Evolutionary conservation across 2,329 filamentous ascomycete species (phyloP).

Genomic region (Neurospora sp.): DNA sequence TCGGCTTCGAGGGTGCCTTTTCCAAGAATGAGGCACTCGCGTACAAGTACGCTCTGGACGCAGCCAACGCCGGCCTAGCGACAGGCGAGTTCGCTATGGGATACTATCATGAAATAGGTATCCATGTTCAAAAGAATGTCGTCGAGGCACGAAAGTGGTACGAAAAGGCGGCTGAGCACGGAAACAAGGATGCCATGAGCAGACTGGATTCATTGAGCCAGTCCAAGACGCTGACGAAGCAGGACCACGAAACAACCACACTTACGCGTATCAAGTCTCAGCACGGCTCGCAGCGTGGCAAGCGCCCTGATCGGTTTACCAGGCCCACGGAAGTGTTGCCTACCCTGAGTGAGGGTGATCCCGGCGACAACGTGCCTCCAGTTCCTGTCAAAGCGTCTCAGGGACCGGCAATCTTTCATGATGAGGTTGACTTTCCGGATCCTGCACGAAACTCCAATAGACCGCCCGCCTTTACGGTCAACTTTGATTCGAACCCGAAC

Average conservation of each 20-base stretch:
- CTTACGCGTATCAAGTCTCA: conserved; percentile 79
- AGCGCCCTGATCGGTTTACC: conserved; percentile 50
- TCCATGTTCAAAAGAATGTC: conserved; percentile 76
- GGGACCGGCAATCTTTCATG: conserved; percentile 28
- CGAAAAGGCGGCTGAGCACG: conserved; percentile 74
- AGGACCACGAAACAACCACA: conserved; percentile 87
- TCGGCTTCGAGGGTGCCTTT: conserved; percentile 85
- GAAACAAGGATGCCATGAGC: conserved; percentile 77
- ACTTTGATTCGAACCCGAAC: conserved; percentile 27
- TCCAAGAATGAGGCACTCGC: conserved; percentile 92
- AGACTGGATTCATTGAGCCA: conserved; percentile 77
- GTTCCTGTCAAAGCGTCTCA: conserved; percentile 19
- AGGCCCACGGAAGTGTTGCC: conserved; percentile 37
- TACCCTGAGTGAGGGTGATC: conserved; percentile 34
- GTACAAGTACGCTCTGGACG: conserved; percentile 81
- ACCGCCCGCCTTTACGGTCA: conserved; percentile 41
- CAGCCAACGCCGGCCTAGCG: conserved; percentile 68
- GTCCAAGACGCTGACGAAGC: conserved; percentile 74
- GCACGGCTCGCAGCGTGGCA: conserved; percentile 58
- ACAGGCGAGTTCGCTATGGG: conserved; percentile 95
- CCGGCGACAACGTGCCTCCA: conserved; percentile 14
- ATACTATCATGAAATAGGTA: conserved; percentile 96
- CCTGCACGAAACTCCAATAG: conserved; percentile 33
- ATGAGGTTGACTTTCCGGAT: conserved; percentile 36
- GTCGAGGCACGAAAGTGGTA: conserved; percentile 84